A percentile compares a stretch with the other conserved stretches of the same genome.
These are phyloP conservation scores for Jackrogersella minutella DNA, from an alignment of 495 filamentous ascomycete genomes.

Conservation along the genomic window DNA sequence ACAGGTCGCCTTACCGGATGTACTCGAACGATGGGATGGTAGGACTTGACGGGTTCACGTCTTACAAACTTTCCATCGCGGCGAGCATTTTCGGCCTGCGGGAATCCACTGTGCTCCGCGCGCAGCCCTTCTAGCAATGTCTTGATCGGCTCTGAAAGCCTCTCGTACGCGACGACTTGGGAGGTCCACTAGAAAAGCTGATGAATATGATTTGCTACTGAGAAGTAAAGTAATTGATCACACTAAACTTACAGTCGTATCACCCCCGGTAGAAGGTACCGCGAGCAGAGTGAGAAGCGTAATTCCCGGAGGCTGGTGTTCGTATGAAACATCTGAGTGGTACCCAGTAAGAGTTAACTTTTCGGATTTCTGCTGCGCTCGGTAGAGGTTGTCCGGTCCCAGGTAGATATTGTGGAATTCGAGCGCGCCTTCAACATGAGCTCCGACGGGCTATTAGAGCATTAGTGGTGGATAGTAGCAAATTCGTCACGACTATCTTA, in stretches of 20 bases:
- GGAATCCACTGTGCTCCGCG: slow-evolving; percentile 74
- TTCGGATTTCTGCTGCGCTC: slow-evolving; percentile 53
- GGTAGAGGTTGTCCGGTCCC: slow-evolving; percentile 57
- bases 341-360: slow-evolving; percentile 56
- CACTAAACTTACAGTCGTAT: no score
- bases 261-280: slow-evolving; percentile 77
- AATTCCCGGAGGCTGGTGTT: slow-evolving; percentile 80
- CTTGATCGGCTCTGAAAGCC: slow-evolving; percentile 73
- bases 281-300: slow-evolving; percentile 74
- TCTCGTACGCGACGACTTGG: slow-evolving; percentile 76
- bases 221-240: no score
- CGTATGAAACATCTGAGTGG: slow-evolving; percentile 68
- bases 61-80: slow-evolving; percentile 69
- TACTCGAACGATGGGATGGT: slow-evolving; percentile 76
- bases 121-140: slow-evolving; percentile 74
- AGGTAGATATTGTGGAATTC: slow-evolving; percentile 60
- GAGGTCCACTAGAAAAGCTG: slow-evolving; percentile 80
- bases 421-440: slow-evolving; percentile 53
- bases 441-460: slow-evolving; percentile 49
- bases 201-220: no score
- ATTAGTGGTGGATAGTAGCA: neutral
- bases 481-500: slow-evolving; percentile 19
- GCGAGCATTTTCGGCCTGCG: slow-evolving; percentile 71
- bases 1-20: slow-evolving; percentile 57
- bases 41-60: slow-evolving; percentile 68